A percentile compares a stretch with the other conserved stretches of the same genome.
Conservation (phyloP, 2,329 filamentous ascomycete genomes). For the Orbilia blumenaviensis region DNA sequence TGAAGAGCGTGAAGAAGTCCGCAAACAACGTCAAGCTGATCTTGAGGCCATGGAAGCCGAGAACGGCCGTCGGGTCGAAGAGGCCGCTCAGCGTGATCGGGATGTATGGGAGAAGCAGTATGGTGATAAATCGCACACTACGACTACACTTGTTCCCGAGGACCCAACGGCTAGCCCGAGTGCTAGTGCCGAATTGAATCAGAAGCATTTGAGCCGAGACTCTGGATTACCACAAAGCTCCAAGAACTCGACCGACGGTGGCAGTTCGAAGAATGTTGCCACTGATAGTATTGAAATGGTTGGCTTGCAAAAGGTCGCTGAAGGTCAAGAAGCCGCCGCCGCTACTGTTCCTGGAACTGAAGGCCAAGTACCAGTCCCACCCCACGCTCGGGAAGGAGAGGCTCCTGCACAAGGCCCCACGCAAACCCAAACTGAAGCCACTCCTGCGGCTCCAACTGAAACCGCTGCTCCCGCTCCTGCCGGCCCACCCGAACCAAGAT, state of each 20-base stretch:
- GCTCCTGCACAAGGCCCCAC: background rate
- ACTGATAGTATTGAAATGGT: conserved; percentile 37
- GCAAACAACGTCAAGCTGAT: conserved; percentile 66
- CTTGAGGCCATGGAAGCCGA: conserved; percentile 74
- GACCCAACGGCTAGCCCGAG: conserved; percentile 7
- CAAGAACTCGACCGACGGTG: conserved; percentile 39
- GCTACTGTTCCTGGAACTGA: background rate
- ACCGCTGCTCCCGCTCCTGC: background rate
- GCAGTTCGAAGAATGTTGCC: conserved; percentile 24
- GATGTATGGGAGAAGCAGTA: conserved; percentile 80
- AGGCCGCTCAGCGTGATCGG: conserved; percentile 63
- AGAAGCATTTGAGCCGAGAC: conserved; percentile 32
- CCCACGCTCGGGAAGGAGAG: conserved; percentile 21
- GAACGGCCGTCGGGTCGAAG: conserved; percentile 70
- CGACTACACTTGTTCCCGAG: conserved; percentile 55
- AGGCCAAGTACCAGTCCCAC: conserved; percentile 7
- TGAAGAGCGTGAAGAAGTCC: conserved; percentile 65
- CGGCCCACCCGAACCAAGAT: conserved; percentile 34
- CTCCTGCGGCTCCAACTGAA: conserved; percentile 3
- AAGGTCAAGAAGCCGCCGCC: background rate
- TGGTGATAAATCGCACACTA: conserved; percentile 66
- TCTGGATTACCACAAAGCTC: conserved; percentile 46
- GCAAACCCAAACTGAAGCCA: conserved; percentile 5
- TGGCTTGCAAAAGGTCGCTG: conserved; percentile 13
- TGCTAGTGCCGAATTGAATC: conserved; percentile 20